Evolutionary conservation across 192 early-diverging fungal species (phyloP), one percentile per base, ranked within the genome.

Genomic region (Podila verticillata): DNA sequence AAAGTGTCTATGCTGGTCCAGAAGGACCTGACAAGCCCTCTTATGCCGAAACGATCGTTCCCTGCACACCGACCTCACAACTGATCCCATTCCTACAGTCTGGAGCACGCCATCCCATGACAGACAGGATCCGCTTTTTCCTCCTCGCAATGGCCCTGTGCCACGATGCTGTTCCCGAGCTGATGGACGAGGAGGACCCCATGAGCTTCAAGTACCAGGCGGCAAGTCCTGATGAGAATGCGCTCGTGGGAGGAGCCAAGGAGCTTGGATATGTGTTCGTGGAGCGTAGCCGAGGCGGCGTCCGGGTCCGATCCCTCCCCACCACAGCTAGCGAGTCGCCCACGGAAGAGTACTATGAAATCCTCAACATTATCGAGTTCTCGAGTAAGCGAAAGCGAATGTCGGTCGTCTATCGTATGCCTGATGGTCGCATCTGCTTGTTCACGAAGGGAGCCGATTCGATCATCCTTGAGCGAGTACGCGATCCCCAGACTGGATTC

Each of bases 381-480:
- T 91, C 91, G 0, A 91, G 89, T 58, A 92, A 92, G 58, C 89
- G 96, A 24, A 98, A 98, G 73, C 90, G 96, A 36, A 97, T 97
- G 96, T 93, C 91, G 0, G 88, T 95, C 8, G 86, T 98, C 35
- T 86, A 93, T 62, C 84, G 89, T 31, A 87, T 89, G 63, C 89
- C 93, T 6, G 89, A 93, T 66, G 92, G 91, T 10, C 87, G 85
- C 26, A 95, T 96, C 59, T 87, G 90, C 13, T 77, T 98, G 57
- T 90, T 94, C 74, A 93, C 92, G 82, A 97, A 98, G 86, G 96
- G 96, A 30, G 96, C 96, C 2, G 96, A 97, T 78, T 95, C 95
- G 8, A 91, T 95, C 26, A 88, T 97, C 61, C 82, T 94, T 63
- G 92, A 91, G 61, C 85, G 92, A 3, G 82, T 93, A 20, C 70